These are phyloP conservation scores for Cordyceps cateniannulata DNA, from an alignment of 2,329 filamentous ascomycete species.

Conservation along the genomic window DNA sequence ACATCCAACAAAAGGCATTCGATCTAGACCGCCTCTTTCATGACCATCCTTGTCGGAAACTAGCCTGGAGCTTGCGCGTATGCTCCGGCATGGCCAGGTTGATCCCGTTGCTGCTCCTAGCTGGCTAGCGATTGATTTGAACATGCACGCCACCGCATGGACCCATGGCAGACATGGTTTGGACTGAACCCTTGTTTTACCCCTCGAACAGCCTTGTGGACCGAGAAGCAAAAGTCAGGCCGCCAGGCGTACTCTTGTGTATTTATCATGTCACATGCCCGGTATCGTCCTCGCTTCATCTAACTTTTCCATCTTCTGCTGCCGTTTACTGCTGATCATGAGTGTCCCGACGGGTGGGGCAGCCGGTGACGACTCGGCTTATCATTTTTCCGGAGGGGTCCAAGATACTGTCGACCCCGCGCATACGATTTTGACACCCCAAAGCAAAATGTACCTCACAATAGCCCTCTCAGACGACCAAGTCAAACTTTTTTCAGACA, in stretches of 20 bases:
- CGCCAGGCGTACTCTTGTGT: not conserved
- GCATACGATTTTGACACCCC: not conserved
- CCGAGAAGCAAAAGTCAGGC: not conserved
- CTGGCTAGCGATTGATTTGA: not conserved
- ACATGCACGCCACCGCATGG: not conserved
- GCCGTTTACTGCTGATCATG: not conserved
- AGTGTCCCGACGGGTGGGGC: not conserved
- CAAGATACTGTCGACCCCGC: not conserved
- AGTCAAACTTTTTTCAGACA: not conserved
- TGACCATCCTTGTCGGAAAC: not conserved
- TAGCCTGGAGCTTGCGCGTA: not conserved
- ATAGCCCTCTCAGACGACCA: not conserved
- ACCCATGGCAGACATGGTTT: not conserved
- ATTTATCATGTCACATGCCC: not conserved
- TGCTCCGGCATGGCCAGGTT: not conserved
- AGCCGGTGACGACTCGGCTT: not conserved
- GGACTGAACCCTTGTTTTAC: not conserved
- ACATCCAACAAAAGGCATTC: not conserved
- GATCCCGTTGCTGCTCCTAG: not conserved
- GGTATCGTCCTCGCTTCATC: not conserved
- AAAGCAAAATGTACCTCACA: not conserved
- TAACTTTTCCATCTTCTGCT: not conserved
- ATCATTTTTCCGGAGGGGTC: not conserved
- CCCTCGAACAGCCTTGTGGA: not conserved
- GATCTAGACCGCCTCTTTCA: not conserved